Evolutionary conservation across 805 yeast genomes (phyloP).

Genomic region (Candida argentea): DNA sequence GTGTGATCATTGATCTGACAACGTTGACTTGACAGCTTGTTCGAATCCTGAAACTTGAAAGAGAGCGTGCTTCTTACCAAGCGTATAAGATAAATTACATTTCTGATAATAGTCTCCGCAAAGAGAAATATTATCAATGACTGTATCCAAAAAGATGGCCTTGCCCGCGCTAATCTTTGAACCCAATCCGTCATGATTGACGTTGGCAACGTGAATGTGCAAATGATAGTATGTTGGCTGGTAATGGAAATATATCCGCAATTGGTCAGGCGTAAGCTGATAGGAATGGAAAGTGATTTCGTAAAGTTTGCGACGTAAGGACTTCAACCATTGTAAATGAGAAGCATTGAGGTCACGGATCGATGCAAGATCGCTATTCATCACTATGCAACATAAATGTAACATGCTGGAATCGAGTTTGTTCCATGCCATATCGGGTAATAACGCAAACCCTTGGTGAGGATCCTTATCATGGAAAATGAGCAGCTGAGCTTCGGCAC

Average conservation of each 20-base stretch:
- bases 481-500: slow-evolving; percentile 79
- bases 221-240: slow-evolving; percentile 96
- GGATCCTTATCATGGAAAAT: slow-evolving; percentile 52
- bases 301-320: slow-evolving; percentile 36
- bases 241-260: slow-evolving; percentile 79
- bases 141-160: slow-evolving; percentile 72
- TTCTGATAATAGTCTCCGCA: slow-evolving; percentile 49
- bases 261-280: slow-evolving; percentile 40
- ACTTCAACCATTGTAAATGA: slow-evolving; percentile 51
- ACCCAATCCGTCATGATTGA: slow-evolving; percentile 58
- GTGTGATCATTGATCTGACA: background rate
- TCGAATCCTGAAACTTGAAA: slow-evolving; percentile 37
- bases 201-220: slow-evolving; percentile 82
- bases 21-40: too few species aligned
- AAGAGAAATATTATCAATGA: slow-evolving; percentile 58
- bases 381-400: slow-evolving; percentile 70
- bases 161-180: slow-evolving; percentile 66
- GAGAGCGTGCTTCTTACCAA: slow-evolving; percentile 72
- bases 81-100: slow-evolving; percentile 50
- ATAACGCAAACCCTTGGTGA: slow-evolving; percentile 52
- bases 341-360: slow-evolving; percentile 58
- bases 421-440: slow-evolving; percentile 98
- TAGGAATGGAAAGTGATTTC: slow-evolving; percentile 29
- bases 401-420: slow-evolving; percentile 55
- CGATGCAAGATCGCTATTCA: slow-evolving; percentile 56